A percentile compares a stretch with the other conserved stretches of the same genome.
Evolutionary conservation across 352 stramenopile species (phyloP).

Genomic region (Phytophthora hibernalis): DNA sequence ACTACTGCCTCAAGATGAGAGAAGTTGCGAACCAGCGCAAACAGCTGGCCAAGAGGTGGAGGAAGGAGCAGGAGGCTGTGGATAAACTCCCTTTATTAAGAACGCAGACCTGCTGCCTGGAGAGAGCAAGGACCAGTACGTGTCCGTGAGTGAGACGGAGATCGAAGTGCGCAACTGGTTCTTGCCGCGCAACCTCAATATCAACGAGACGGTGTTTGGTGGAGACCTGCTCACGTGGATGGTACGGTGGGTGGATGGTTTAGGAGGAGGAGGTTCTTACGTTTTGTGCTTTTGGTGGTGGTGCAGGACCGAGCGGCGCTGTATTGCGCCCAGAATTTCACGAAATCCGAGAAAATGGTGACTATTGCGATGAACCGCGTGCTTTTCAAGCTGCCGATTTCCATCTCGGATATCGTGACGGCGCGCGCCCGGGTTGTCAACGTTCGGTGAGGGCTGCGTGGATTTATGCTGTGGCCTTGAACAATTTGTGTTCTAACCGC

Average conservation of each 20-base stretch:
- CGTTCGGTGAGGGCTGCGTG: conserved; percentile 54
- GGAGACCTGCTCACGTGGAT: conserved; percentile 71
- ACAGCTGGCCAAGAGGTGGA: conserved; percentile 50
- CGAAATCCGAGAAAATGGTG: conserved; percentile 79
- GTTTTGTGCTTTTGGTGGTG: conserved; percentile 2
- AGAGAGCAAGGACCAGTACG: conserved; percentile 50
- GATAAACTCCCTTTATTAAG: conserved; percentile 49
- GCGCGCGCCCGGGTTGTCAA: conserved; percentile 68
- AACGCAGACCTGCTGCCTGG: conserved; percentile 40
- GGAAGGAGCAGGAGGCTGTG: conserved; percentile 52
- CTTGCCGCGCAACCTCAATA: conserved; percentile 73
- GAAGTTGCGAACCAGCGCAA: conserved; percentile 46
- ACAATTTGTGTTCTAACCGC: neutral
- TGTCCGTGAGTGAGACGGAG: conserved; percentile 62
- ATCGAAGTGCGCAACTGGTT: conserved; percentile 81
- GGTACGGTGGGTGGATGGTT: conserved; percentile 31
- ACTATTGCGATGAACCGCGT: conserved; percentile 82
- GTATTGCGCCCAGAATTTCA: conserved; percentile 77
- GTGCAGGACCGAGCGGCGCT: conserved; percentile 63
- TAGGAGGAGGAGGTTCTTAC: neutral
- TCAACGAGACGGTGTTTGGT: conserved; percentile 75
- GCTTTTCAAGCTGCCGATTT: conserved; percentile 76
- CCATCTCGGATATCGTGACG: conserved; percentile 60
- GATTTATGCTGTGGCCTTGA: neutral
- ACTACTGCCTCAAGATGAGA: conserved; percentile 56